Base-by-base conservation (phyloP, 2,329 filamentous ascomycete species). In the Bipolaris sorokiniana region DNA sequence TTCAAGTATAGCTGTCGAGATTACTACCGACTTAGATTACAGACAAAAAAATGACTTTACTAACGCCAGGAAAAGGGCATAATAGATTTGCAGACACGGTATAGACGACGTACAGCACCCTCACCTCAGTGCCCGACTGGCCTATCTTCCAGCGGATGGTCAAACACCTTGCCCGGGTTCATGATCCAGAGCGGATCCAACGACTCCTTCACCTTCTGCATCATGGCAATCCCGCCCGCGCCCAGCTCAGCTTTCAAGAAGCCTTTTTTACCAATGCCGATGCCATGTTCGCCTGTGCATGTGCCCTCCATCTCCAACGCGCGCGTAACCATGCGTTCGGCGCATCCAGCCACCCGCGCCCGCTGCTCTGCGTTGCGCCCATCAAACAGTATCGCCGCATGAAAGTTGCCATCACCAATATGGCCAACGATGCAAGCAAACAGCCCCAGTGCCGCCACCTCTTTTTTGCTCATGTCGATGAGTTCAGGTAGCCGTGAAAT, bases 301-400 rank as follows among this genome's bases (percentile, higher is more conserved):
- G 91, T 95, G 9, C 91, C 91, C 76, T 95, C 91, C 80, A 92
- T 84, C 78, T 92, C 90, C 47, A 96, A 87, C 0, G 91, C 91
- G 60, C 90, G 83, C 83, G 92, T 92, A 54, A 94, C 90, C 91
- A 95, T 95, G 55, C 87, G 41, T 83, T 82, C 70, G 92, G 88
- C 3, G 89, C 89, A 54, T 84, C 83, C 56, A 81, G 78, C 63
- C 88, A 84, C 74, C 93, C 87, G 20, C 82, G 78, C 16, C 90
- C 85, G 56, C 86, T 71, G 66, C 9, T 41, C 38, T 18, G 38
- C 38, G 13, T 23, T 41, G 38, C 38, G 38, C 18, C 38, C 18
- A 41, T 77, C 89, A 72, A 87, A 86, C 22, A 89, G 74, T 22
- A 89, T 79, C 57, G 88, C 88, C 6, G 85, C 84, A 68, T 91